Evolutionary conservation across 306 rosid genomes (phyloP), one percentile per base, ranked within the genome.

Genomic region (Fragaria vesca): DNA sequence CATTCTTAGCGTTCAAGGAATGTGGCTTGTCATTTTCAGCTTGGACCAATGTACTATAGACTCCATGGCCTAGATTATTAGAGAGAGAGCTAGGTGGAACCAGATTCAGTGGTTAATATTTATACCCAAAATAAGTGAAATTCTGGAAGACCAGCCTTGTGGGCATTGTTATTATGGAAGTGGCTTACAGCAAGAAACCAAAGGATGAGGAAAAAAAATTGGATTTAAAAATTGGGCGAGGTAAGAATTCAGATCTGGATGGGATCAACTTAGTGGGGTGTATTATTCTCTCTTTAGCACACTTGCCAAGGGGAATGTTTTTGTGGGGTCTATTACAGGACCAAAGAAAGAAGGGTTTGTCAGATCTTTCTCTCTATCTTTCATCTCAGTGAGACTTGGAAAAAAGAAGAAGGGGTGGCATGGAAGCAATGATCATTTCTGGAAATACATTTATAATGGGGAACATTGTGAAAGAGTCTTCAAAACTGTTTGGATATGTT

Each of bases 241-340:
- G 48, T 4, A 3, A 38, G 54, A 76, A 79, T 63, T 34, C 45
- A 80, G 85, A 78, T 76, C 79, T 75, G 72, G 83, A 86, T 82
- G 71, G 71, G 76, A 88, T 84, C 65, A 78, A 46, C 58, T 50
- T 66, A 84, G 87, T 84, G 92, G 86, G 81, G 79, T 78, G 89
- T 85, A 86, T 87, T 85, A 81, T 85, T 85, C 82, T 78, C 78
- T 42, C 81, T 83, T 78, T 32, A 38, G 84, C 93, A 87, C 93
- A 85, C 87, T 83, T 76, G 80, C 81, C 93, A 8, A 89, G 87
- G 83, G 79, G 93, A 89, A 89, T 89, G 93, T 89, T 84, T 65
- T 66, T 72, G 82, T 57, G 86, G 86, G 88, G 85, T 15, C 83
- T 90, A 80, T 62, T 36, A 30, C 4, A 79, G 66, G 63, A 83